These are phyloP conservation scores for Pseudocercospora crystallina DNA, from an alignment of 2,329 filamentous ascomycete genomes.

Conservation along the genomic window DNA sequence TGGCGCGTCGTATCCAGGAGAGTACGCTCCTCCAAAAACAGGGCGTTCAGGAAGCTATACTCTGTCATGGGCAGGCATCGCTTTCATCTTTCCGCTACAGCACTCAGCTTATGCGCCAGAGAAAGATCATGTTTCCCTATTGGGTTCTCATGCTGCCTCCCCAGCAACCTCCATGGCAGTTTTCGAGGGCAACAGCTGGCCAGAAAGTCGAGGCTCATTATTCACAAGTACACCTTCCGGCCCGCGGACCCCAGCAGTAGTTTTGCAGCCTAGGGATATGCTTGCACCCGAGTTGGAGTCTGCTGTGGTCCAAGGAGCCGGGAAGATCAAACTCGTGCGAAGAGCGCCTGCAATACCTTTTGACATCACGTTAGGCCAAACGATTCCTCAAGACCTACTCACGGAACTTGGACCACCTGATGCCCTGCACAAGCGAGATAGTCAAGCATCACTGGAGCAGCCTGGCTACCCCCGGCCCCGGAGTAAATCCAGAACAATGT, in stretches of 20 bases:
- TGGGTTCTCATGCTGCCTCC: conserved; percentile 74
- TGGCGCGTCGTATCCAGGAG: conserved; percentile 88
- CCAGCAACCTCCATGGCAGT: conserved; percentile 85
- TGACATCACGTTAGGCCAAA: conserved; percentile 76
- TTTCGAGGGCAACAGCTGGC: conserved; percentile 88
- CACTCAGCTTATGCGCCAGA: conserved; percentile 71
- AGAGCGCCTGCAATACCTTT: conserved; percentile 66
- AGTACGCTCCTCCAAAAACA: conserved; percentile 70
- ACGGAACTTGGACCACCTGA: conserved; percentile 90
- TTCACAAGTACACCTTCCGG: conserved; percentile 75
- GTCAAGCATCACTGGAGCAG: conserved; percentile 17
- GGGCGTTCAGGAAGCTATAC: conserved; percentile 73
- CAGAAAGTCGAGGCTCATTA: conserved; percentile 71
- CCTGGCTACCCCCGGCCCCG: conserved; percentile 23
- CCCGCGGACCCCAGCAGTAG: conserved; percentile 68
- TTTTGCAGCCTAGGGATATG: conserved; percentile 71
- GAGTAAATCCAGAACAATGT: conserved; percentile 26
- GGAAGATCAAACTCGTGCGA: conserved; percentile 73
- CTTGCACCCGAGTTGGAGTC: conserved; percentile 87
- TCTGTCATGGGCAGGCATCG: conserved; percentile 89
- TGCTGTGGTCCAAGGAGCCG: conserved; percentile 74
- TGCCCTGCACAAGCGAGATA: conserved; percentile 67
- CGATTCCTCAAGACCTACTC: conserved; percentile 86
- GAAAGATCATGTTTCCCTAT: conserved; percentile 79
- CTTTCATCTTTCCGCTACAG: conserved; percentile 83